These are phyloP conservation scores for Colletotrichum orbiculare DNA, from an alignment of 2,329 filamentous ascomycete genomes.

Conservation along the genomic window DNA sequence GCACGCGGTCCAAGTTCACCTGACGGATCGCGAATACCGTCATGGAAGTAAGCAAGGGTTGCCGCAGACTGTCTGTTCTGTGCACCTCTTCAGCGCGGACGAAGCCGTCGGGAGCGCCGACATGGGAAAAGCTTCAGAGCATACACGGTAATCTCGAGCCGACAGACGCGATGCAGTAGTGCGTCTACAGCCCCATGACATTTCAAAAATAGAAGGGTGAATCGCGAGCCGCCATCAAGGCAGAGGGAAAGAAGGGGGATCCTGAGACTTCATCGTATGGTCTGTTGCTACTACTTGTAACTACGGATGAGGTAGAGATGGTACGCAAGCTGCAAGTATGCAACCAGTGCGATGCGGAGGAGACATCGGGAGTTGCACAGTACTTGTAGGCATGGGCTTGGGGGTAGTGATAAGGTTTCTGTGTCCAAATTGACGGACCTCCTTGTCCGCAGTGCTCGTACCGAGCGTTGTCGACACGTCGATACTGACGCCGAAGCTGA, in stretches of 20 bases:
- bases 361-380: too few species aligned
- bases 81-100: conserved; percentile 15
- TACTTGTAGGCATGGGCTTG: too few species aligned
- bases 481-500: too few species aligned
- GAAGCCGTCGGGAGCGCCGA: conserved; percentile 25
- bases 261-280: not conserved
- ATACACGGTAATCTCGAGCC: conserved; percentile 4
- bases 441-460: too few species aligned
- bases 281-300: too few species aligned
- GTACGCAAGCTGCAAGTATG: too few species aligned
- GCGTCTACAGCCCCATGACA: not conserved
- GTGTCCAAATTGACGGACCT: too few species aligned
- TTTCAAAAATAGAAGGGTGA: conserved; percentile 33
- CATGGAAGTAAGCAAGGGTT: conserved; percentile 18
- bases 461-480: too few species aligned
- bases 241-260: not conserved
- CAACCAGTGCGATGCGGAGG: too few species aligned
- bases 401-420: conserved; percentile 28
- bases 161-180: not conserved
- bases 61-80: conserved; percentile 1
- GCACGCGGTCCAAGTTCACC: too few species aligned
- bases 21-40: too few species aligned
- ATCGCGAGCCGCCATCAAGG: conserved; percentile 1
- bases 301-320: too few species aligned
- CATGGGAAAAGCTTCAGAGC: conserved; percentile 11